Evolutionary conservation across 768 basidiomycete genomes (phyloP), one percentile per base, ranked within the genome.

Genomic region (Hypholoma sublateritium): DNA sequence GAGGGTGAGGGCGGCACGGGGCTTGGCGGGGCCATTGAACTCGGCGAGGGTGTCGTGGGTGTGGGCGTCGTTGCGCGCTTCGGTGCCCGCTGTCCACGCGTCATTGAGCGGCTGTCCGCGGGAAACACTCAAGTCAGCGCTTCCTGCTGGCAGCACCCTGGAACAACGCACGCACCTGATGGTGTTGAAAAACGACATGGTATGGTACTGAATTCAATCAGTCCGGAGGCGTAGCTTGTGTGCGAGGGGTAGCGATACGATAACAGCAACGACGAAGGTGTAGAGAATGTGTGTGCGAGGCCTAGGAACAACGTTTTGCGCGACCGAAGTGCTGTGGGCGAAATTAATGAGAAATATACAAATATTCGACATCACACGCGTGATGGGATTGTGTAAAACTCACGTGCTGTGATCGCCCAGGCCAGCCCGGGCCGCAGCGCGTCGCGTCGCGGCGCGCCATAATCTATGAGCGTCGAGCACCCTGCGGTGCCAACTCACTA

Each of bases 171-270:
- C 85, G 53, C 59, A 91, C 89, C 89, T 86, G 50, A 91, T 82
- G 25, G 87, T 86, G 67, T 91, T 91, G 76, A 91, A 91, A 74
- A 91, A 91, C 32, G 89, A 91, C 89, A 91, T 91, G 50, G 37
- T 66, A 39, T 51, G 62, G 63, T 62, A 68, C 67, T 69, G 68
- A 72, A 70, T 57, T 57, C 44, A 72, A 71, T 70, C 65, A 72
- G 68, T 70, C 69, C 67, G 56, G 49, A 52, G 46, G 62, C 21
- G 25, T 21, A 24, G 46, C 51, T 44, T 48, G 47, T 55, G 39
- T 54, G 55, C 17, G 51, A 54, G 50, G 34, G 42, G 44, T 28
- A 45, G 25, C 44, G 35, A 49, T 19, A 36, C 28, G 42, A 39
- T 45, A 25, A 44, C 34, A 44, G 17, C 41, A 46, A 47, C 32